These are phyloP conservation scores for Castanea sativa DNA, from an alignment of 306 rosid genomes.

Conservation along the genomic window DNA sequence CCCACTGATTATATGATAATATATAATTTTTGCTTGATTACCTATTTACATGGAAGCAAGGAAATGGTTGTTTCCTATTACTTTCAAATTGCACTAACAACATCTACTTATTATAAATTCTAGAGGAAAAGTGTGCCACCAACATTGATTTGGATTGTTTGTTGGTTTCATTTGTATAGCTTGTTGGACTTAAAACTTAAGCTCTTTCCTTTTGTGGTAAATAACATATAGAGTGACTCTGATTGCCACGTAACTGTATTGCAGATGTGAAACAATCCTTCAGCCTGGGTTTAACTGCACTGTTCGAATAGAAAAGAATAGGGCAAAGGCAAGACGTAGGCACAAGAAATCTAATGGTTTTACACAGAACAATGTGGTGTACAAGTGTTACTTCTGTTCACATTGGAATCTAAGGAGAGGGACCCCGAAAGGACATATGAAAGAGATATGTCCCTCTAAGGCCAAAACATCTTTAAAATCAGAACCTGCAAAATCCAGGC, in stretches of 20 bases:
- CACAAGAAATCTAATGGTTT: neutral
- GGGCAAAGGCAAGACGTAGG: constrained; percentile 21
- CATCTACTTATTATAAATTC: neutral
- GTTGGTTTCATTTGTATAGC: neutral
- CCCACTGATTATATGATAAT: neutral
- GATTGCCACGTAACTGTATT: constrained; percentile 18
- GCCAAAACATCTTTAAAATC: constrained; percentile 25
- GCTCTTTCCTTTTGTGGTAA: neutral
- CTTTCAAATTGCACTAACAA: neutral
- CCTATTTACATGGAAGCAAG: neutral
- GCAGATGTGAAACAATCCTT: constrained; percentile 76
- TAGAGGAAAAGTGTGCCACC: neutral
- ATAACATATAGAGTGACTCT: neutral
- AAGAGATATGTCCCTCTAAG: constrained; percentile 40
- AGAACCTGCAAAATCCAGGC: constrained; percentile 12
- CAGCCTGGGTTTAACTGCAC: neutral
- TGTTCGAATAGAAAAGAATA: constrained; percentile 52
- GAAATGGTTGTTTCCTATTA: neutral
- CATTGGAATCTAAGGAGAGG: constrained; percentile 62
- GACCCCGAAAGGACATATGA: constrained; percentile 52
- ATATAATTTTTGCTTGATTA: neutral
- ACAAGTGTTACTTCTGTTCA: constrained; percentile 65
- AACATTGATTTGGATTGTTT: neutral
- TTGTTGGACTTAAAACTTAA: neutral
- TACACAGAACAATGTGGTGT: constrained; percentile 56